Percentiles rank a stretch among this genome's conserved stretches.
These are phyloP conservation scores for Pseudocercospora cruenta DNA, from an alignment of 2,329 filamentous ascomycete genomes.

Conservation along the genomic window DNA sequence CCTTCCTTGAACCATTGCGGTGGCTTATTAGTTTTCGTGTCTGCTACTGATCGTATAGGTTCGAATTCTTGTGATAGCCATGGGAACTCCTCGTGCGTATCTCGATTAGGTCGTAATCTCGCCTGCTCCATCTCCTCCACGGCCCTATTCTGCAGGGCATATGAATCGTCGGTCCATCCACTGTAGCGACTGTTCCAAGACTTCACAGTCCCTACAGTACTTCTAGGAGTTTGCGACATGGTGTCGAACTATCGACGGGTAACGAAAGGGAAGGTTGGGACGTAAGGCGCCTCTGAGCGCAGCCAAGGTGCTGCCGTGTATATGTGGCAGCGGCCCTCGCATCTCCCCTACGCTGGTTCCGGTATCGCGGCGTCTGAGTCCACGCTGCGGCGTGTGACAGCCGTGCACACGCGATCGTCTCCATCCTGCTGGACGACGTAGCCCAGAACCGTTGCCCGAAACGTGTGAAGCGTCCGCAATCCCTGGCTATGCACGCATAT, in stretches of 20 bases:
- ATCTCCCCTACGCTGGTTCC: conserved; percentile 15
- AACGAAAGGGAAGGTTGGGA: conserved; percentile 13
- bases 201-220: conserved; percentile 38
- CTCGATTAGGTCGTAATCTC: conserved; percentile 27
- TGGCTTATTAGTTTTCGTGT: conserved; percentile 28
- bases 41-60: conserved; percentile 33
- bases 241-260: conserved; percentile 15
- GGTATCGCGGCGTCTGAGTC: conserved; percentile 11
- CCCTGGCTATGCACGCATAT: background rate
- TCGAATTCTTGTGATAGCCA: conserved; percentile 39
- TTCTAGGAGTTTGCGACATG: conserved; percentile 37
- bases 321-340: conserved; percentile 21
- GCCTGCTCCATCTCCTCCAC: conserved; percentile 38
- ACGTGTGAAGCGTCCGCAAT: conserved; percentile 3
- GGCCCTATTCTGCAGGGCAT: conserved; percentile 27
- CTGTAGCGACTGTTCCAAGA: conserved; percentile 38
- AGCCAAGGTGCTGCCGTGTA: conserved; percentile 24
- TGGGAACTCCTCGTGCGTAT: conserved; percentile 37
- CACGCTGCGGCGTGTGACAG: conserved; percentile 19
- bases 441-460: conserved; percentile 7
- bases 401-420: conserved; percentile 17
- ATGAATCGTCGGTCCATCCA: conserved; percentile 35
- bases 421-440: conserved; percentile 13
- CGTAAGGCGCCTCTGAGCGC: conserved; percentile 15
- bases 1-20: conserved; percentile 40